phyloP scores from a whole-genome alignment of 345 rosid species.

The Boechera retrofracta region DNA sequence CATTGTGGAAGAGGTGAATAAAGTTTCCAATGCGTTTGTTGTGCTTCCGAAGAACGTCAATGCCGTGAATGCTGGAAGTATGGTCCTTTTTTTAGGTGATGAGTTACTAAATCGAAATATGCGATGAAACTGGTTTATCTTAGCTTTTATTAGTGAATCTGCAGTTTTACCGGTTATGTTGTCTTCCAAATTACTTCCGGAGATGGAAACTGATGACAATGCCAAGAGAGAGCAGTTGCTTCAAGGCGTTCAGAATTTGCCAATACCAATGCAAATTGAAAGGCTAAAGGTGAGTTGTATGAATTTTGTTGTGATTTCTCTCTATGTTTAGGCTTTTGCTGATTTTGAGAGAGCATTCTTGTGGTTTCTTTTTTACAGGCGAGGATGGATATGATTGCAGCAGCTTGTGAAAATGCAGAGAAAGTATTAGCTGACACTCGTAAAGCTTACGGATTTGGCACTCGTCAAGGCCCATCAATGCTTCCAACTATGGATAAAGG shows the following conservation, averaged over 20 bases:
- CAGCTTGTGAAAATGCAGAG: constrained; percentile 95
- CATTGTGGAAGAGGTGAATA: constrained; percentile 81
- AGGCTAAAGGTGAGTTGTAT: constrained; percentile 63
- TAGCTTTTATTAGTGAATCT: constrained; percentile 24
- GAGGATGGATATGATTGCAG: constrained; percentile 84
- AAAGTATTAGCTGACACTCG: constrained; percentile 84
- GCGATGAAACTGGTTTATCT: constrained; percentile 13
- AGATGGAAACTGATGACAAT: constrained; percentile 91
- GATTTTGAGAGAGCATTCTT: constrained; percentile 17
- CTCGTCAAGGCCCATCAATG: constrained; percentile 81
- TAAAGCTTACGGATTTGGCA: constrained; percentile 81
- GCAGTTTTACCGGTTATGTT: constrained; percentile 95
- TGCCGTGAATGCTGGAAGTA: constrained; percentile 82
- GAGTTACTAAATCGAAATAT: neutral
- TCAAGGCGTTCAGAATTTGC: constrained; percentile 81
- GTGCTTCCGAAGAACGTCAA: constrained; percentile 91
- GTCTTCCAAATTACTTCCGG: constrained; percentile 87
- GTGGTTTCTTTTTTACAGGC: constrained; percentile 50
- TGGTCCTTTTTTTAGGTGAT: constrained; percentile 21
- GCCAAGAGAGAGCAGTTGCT: constrained; percentile 87
- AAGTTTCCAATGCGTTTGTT: constrained; percentile 83
- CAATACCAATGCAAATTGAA: constrained; percentile 72
- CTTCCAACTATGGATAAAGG: constrained; percentile 84
- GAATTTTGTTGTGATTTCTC: neutral
- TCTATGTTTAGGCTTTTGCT: neutral